Evolutionary conservation across 2,329 filamentous ascomycete genomes (phyloP).

Genomic region (Colletotrichum tanaceti): DNA sequence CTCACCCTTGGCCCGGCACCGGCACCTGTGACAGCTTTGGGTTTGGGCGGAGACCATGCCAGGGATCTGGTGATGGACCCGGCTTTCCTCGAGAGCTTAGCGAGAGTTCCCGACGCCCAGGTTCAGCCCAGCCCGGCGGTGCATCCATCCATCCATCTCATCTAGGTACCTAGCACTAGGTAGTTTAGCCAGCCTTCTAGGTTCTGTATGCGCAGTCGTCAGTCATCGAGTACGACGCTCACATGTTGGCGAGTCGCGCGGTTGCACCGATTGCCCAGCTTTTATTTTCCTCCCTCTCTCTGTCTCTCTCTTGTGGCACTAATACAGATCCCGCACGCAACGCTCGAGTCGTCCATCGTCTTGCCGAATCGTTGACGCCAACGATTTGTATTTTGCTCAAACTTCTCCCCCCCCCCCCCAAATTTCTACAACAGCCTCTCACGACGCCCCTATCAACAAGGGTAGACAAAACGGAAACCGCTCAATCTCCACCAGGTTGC

Average conservation of each 20-base stretch:
- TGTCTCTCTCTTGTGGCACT: background rate
- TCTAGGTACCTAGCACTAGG: no score
- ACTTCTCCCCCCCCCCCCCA: no score
- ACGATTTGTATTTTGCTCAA: background rate
- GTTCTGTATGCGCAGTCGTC: background rate
- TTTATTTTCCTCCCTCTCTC: no score
- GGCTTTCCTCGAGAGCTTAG: slow-evolving; percentile 35
- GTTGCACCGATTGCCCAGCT: slow-evolving; percentile 2
- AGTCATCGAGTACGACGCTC: background rate
- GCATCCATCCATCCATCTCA: slow-evolving; percentile 20
- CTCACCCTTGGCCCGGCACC: slow-evolving; percentile 32
- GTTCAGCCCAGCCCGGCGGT: slow-evolving; percentile 31
- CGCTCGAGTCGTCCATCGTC: slow-evolving; percentile 24
- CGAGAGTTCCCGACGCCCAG: slow-evolving; percentile 39
- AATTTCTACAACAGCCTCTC: background rate
- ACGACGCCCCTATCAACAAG: background rate
- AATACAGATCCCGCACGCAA: background rate
- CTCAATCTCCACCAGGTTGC: slow-evolving; percentile 22
- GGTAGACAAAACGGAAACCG: slow-evolving; percentile 18
- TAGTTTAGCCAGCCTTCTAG: slow-evolving; percentile 3
- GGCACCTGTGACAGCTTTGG: slow-evolving; percentile 35
- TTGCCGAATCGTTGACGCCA: slow-evolving; percentile 33
- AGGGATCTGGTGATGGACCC: slow-evolving; percentile 39
- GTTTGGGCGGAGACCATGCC: slow-evolving; percentile 37
- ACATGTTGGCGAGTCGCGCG: background rate